Evolutionary conservation across 768 basidiomycete species (phyloP).

Genomic region (Lentinus brumalis): DNA sequence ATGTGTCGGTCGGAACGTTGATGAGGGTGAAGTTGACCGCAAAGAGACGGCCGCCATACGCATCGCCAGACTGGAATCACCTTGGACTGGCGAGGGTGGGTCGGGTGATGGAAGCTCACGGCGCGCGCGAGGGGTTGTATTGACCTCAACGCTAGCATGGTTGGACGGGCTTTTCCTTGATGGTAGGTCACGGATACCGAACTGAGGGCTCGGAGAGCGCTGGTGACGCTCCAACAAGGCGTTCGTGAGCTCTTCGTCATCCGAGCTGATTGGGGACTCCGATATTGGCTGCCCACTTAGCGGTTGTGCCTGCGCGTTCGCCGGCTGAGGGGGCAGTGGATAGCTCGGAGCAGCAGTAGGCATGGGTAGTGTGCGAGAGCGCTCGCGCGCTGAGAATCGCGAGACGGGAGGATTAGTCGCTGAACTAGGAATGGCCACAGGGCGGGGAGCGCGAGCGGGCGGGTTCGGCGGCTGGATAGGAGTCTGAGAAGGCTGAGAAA

Average conservation of each 20-base stretch:
- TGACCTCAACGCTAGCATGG: neutral
- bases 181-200: conserved; percentile 48
- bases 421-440: neutral
- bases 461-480: neutral
- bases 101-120: conserved; percentile 15
- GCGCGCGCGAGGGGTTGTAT: conserved; percentile 6
- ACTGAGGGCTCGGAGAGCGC: conserved; percentile 33
- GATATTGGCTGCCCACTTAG: neutral
- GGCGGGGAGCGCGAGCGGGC: neutral
- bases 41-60: conserved; percentile 35
- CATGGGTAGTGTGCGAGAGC: conserved; percentile 15
- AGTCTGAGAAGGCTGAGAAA: neutral
- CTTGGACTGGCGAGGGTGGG: neutral
- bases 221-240: conserved; percentile 16
- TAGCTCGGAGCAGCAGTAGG: conserved; percentile 15
- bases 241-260: conserved; percentile 22
- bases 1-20: conserved; percentile 9
- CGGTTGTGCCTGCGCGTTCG: neutral
- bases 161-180: conserved; percentile 26
- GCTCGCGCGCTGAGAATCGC: conserved; percentile 9
- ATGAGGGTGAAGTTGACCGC: neutral
- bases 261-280: conserved; percentile 16
- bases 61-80: conserved; percentile 32
- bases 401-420: conserved; percentile 3
- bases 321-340: conserved; percentile 11